Evolutionary conservation across 73 alveolate genomes (phyloP).

Genomic region (Symbiodinium pilosum): DNA sequence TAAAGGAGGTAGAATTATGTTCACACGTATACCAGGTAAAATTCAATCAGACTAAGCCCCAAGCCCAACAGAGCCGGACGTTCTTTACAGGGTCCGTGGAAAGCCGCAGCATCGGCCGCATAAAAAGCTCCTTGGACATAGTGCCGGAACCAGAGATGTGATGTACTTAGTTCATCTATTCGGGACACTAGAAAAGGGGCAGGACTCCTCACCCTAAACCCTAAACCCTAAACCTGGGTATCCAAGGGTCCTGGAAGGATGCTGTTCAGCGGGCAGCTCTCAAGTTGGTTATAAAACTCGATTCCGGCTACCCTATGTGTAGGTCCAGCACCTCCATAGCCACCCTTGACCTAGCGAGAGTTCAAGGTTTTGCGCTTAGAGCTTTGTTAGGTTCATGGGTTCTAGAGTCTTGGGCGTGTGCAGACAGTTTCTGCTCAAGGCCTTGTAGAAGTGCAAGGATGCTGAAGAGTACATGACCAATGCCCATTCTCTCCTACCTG

Average conservation of each 20-base stretch:
- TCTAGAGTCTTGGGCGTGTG: no score
- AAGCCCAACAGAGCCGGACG: constrained; percentile 87
- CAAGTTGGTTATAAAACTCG: no score
- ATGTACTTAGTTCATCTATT: background rate
- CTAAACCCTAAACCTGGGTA: background rate
- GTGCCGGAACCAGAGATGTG: background rate
- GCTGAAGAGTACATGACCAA: no score
- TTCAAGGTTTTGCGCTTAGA: background rate
- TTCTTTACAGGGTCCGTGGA: constrained; percentile 88
- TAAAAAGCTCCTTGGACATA: constrained; percentile 34
- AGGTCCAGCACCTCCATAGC: no score
- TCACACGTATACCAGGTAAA: background rate
- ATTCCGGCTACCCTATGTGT: no score
- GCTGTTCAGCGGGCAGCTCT: no score
- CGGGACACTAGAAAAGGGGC: background rate
- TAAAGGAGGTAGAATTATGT: background rate
- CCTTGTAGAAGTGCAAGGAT: no score
- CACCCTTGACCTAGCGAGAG: no score
- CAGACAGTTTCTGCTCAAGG: no score
- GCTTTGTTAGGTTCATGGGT: background rate
- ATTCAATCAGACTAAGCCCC: background rate
- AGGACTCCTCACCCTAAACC: background rate
- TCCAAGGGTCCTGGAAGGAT: background rate
- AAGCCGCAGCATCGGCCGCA: constrained; percentile 64
- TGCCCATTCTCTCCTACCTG: no score